These are phyloP conservation scores for Phyllosticta citriasiana DNA, from an alignment of 2,329 filamentous ascomycete species.

Conservation along the genomic window DNA sequence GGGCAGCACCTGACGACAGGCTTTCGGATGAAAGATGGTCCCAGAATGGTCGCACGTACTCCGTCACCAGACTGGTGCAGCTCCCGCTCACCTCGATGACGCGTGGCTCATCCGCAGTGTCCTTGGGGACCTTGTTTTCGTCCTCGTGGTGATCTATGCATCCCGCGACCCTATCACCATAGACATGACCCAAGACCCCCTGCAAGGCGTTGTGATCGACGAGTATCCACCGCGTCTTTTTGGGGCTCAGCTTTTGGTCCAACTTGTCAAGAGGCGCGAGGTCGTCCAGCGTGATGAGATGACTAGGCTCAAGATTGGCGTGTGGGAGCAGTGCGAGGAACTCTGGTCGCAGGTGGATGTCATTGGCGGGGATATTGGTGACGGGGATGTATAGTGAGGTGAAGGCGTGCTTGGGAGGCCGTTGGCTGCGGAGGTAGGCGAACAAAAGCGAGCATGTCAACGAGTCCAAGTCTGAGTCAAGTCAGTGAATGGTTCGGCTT, in stretches of 20 bases:
- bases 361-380: constrained; percentile 57
- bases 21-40: constrained; percentile 34
- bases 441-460: constrained; percentile 64
- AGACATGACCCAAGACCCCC: constrained; percentile 48
- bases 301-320: constrained; percentile 47
- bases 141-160: constrained; percentile 75
- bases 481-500: not conserved
- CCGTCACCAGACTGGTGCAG: constrained; percentile 60
- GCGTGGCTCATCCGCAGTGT: constrained; percentile 42
- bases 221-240: constrained; percentile 58
- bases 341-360: constrained; percentile 64
- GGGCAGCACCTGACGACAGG: constrained; percentile 32
- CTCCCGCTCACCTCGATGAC: constrained; percentile 60
- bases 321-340: constrained; percentile 54
- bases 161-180: constrained; percentile 46
- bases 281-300: constrained; percentile 58
- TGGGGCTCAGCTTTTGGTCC: constrained; percentile 35
- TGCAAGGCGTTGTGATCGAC: constrained; percentile 73
- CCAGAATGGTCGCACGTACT: constrained; percentile 51
- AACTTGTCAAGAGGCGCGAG: constrained; percentile 44
- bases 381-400: constrained; percentile 58
- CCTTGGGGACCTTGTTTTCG: constrained; percentile 45
- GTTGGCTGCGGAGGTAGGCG: constrained; percentile 60
- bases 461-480: constrained; percentile 61
- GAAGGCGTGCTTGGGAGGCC: constrained; percentile 35